Evolutionary conservation across 1,284 basidiomycete species (phyloP), one percentile per base, ranked within the genome.

Genomic region (Tilletiopsis washingtonensis): DNA sequence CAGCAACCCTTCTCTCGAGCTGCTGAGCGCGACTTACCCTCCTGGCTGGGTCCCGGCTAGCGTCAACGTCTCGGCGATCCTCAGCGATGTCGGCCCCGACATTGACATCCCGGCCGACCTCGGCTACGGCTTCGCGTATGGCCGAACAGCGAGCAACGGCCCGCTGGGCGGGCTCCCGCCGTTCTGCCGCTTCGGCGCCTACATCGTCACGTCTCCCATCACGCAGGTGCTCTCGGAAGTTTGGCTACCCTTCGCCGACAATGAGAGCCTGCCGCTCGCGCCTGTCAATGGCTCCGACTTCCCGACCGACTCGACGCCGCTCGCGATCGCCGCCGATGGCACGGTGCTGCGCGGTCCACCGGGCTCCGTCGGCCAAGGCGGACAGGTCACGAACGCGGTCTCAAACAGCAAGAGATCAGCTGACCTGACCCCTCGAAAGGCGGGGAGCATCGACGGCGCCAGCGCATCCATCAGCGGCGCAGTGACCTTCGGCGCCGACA

Each of bases 121-220:
- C 14, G 51, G 50, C 3, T 56, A 59, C 19, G 57, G 53, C 26
- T 17, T 32, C 23, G 25, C 26, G 1, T 12, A 19, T 6, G 19
- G 29, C 12, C 26, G 32, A 19, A 37, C 27, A 14, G 48, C 37
- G 5, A 36, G 23, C 23, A 34, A 53, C 23, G 50, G 53, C 2
- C 57, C 57, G 2, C 48, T 51, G 5, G 57, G 57, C n/a, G 46
- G 46, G 7, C 36, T 59, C 21, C 57, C 57, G 2, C 51, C 55
- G 17, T 59, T 59, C 38, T 59, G 57, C 36, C 49, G 57, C 12
- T 56, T 53, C 38, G 57, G 55, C 3, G 46, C 40, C 29, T 38
- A 34, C 32, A 49, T 56, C 27, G 15, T 24, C 11, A 56, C 57
- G 1, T 42, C 37, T 38, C 5, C 24, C n/a, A 2, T 57, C 5